phyloP scores from a whole-genome alignment of 2,329 filamentous ascomycete genomes.

The Metarhizium rileyi region DNA sequence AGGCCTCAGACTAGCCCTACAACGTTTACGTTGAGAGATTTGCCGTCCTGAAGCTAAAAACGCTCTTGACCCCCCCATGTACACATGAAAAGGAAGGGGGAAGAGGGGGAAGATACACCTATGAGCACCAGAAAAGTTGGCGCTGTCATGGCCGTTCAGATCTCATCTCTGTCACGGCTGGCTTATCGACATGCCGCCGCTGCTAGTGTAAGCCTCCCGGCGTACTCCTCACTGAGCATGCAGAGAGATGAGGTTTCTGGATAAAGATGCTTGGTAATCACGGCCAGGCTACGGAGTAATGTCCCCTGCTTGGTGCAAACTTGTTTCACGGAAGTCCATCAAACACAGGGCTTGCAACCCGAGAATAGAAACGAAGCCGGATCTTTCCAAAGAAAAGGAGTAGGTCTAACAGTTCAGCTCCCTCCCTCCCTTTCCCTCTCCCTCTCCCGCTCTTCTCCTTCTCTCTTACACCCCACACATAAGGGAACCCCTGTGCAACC shows the following conservation, averaged over 20 bases:
- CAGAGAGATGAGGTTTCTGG: background rate
- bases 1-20: conserved; percentile 1
- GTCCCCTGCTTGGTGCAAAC: too few relatives aligned
- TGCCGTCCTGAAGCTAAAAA: background rate
- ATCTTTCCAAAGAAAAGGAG: background rate
- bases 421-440: background rate
- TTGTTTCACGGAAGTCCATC: too few relatives aligned
- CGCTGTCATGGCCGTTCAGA: background rate
- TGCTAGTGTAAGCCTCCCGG: background rate
- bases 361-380: conserved; percentile 1
- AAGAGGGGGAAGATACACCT: background rate
- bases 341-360: background rate
- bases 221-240: background rate
- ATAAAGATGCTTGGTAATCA: background rate
- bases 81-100: background rate
- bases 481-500: background rate
- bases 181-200: background rate
- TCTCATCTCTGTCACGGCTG: background rate
- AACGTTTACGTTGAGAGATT: background rate
- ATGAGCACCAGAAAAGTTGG: background rate
- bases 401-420: background rate
- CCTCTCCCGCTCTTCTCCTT: background rate
- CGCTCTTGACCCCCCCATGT: background rate
- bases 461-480: background rate
- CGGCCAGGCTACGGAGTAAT: too few relatives aligned